Evolutionary conservation across 2,329 filamentous ascomycete species (phyloP).

Genomic region (Fusarium neocosmosporiellum): DNA sequence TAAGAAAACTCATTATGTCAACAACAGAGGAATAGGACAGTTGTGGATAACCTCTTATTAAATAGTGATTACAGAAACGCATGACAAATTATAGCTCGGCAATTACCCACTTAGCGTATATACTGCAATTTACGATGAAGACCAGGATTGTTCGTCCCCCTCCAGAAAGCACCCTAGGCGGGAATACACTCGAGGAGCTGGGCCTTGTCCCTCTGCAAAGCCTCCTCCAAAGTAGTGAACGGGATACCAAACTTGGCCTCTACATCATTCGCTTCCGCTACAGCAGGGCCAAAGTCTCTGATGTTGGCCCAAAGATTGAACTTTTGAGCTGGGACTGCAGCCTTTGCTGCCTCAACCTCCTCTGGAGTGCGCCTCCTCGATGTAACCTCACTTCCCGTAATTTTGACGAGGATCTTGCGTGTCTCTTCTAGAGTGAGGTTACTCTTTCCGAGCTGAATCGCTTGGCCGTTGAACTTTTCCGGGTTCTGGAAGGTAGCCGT

Average conservation of each 20-base stretch:
- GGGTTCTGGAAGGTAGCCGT: constrained; percentile 47
- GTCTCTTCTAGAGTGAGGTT: constrained; percentile 45
- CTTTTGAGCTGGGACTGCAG: neutral
- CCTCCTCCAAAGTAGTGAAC: constrained; percentile 19
- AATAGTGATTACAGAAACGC: neutral
- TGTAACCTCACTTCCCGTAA: constrained; percentile 46
- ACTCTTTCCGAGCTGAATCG: constrained; percentile 48
- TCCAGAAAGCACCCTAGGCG: neutral
- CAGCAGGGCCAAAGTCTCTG: neutral
- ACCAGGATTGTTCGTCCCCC: neutral
- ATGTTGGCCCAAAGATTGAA: constrained; percentile 27
- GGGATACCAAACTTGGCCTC: constrained; percentile 20
- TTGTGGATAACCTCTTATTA: neutral
- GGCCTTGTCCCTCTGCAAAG: constrained; percentile 20
- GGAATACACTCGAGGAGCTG: constrained; percentile 10
- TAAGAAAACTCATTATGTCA: neutral
- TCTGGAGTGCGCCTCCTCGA: constrained; percentile 23
- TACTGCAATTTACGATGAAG: neutral
- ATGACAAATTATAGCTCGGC: no score
- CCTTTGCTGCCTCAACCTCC: constrained; percentile 11
- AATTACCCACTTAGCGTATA: no score
- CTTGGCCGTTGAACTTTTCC: constrained; percentile 43
- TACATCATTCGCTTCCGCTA: neutral
- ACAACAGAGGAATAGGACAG: neutral
- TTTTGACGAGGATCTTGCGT: constrained; percentile 41